Base-by-base conservation (phyloP, 2,329 filamentous ascomycete species). In the Nannizziopsis barbatae region DNA sequence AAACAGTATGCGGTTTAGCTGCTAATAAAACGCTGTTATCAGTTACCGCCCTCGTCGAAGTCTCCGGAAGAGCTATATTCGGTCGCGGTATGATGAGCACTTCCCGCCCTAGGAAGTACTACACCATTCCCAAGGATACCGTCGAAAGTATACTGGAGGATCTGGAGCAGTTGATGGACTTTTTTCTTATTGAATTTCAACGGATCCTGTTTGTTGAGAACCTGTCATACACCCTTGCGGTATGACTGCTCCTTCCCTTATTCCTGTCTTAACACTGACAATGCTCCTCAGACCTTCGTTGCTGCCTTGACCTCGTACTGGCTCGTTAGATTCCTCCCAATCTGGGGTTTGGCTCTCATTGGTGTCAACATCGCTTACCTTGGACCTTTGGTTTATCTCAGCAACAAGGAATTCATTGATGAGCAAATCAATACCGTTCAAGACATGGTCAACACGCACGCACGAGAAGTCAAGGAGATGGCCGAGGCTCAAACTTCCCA, bases 111-210 rank as follows among this genome's bases (percentile, higher is more conserved):
- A 73, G 72, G 59, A 75, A 76, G 60, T 83, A 83, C 72, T 82
- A 79, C 68, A 80, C 75, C 42, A 75, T 83, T 50, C 76, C 77
- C 32, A 77, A 78, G 61, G 79, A 81, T 57, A 77, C 75, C 42
- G 70, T 81, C 32, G 79, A 82, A 62, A 75, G 72, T 50, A 65
- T 77, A 17, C 66, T 79, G 42, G 78, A 79, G 55, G 79, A 82
- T 60, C 61, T 80, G 11, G 76, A 79, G 62, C 77, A 82, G 65
- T 68, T 83, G 47, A 71, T 77, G 66, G 81, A 82, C 69, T 83
- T 83, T 67, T 79, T 81, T 65, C 72, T 82, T 56, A 80, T 83
- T 53, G 79, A 83, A 62, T 77, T 79, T 61, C 79, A 83, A 69
- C 75, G 79, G 50, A 72, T 82, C 54, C 62, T 82, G 51, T 83